These are phyloP conservation scores for Penicillium flavigenum DNA, from an alignment of 495 filamentous ascomycete species.

Conservation along the genomic window DNA sequence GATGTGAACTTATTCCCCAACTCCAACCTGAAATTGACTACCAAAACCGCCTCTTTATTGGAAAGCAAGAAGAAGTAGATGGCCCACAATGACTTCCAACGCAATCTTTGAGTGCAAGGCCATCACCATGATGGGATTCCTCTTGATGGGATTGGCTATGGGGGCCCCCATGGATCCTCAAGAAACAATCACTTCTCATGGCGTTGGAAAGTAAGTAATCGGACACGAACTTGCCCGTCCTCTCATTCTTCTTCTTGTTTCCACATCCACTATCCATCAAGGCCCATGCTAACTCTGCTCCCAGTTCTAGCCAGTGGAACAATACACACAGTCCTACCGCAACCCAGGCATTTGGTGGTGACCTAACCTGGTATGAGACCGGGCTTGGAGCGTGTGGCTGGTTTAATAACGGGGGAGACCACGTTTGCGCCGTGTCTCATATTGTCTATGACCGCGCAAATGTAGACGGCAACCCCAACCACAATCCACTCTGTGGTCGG, in stretches of 20 bases:
- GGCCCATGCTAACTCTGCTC: background rate
- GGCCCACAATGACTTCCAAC: background rate
- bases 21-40: background rate
- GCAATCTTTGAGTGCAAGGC: background rate
- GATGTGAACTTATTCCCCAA: background rate
- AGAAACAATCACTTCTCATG: background rate
- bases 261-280: background rate
- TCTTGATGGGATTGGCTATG: background rate
- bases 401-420: conserved; percentile 48
- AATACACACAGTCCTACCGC: background rate
- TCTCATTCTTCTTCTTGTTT: background rate
- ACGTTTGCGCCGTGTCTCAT: conserved; percentile 66
- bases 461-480: conserved; percentile 60
- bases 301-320: background rate
- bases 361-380: conserved; percentile 70
- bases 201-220: background rate
- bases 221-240: background rate
- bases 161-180: background rate
- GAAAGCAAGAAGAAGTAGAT: background rate
- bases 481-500: conserved; percentile 68
- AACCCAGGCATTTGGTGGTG: conserved; percentile 38
- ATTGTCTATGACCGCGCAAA: conserved; percentile 63
- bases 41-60: background rate
- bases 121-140: background rate
- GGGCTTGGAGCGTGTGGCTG: conserved; percentile 71